These are phyloP conservation scores for Amanita rimosa DNA, from an alignment of 768 basidiomycete species.

Conservation along the genomic window DNA sequence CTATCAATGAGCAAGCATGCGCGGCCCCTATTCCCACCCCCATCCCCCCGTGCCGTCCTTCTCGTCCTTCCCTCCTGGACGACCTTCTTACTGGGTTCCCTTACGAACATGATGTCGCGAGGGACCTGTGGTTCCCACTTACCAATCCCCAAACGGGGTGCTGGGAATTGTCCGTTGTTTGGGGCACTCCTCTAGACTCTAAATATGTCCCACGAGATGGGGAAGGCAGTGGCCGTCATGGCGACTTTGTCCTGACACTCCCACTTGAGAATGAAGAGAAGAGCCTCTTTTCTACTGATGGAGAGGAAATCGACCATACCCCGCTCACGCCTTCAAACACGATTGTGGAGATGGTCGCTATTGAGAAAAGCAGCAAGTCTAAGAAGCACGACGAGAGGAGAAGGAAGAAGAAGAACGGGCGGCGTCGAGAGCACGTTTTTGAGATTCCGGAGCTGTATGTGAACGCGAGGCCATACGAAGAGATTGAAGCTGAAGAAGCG, in stretches of 20 bases:
- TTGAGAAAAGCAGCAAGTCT: background rate
- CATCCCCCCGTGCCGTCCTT: background rate
- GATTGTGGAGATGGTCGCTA: background rate
- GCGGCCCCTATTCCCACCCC: background rate
- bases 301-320: background rate
- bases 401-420: background rate
- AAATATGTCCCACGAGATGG: background rate
- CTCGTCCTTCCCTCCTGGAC: background rate
- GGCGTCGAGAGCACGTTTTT: background rate
- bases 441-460: conserved; percentile 4
- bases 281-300: background rate
- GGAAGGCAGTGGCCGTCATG: background rate
- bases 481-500: background rate
- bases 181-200: background rate
- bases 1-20: background rate
- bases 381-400: background rate
- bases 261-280: background rate
- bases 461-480: background rate
- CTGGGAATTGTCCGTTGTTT: background rate
- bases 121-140: background rate
- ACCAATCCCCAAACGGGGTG: background rate
- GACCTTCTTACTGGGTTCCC: background rate
- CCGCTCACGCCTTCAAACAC: background rate
- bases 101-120: background rate
- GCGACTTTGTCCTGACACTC: background rate